These are phyloP conservation scores for Croton setiger DNA, from an alignment of 441 rosid species.

Conservation along the genomic window DNA sequence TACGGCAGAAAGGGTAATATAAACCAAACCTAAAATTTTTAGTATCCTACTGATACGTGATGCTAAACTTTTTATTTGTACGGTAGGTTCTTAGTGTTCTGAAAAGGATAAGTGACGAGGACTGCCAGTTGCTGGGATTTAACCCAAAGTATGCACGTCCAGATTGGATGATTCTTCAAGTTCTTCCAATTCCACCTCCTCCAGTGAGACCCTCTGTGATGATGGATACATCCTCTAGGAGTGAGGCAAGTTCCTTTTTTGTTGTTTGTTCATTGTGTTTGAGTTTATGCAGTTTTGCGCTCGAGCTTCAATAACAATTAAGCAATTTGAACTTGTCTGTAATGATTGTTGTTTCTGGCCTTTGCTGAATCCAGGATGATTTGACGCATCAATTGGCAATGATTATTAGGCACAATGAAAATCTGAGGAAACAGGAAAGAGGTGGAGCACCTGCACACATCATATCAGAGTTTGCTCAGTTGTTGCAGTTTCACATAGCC, in stretches of 20 bases:
- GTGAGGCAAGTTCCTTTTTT: conserved; percentile 58
- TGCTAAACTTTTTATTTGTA: conserved; percentile 17
- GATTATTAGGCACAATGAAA: conserved; percentile 94
- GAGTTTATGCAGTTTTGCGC: not conserved
- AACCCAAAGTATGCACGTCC: conserved; percentile 6
- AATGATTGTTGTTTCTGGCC: conserved; percentile 21
- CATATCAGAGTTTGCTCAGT: conserved; percentile 92
- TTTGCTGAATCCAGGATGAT: conserved; percentile 68
- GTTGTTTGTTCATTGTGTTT: conserved; percentile 2
- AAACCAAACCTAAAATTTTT: conserved; percentile 15
- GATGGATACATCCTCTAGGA: conserved; percentile 99
- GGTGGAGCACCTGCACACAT: conserved; percentile 99
- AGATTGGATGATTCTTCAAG: conserved; percentile 99
- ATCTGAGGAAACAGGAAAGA: conserved; percentile 88
- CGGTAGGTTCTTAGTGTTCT: conserved; percentile 48
- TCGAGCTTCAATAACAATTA: not conserved
- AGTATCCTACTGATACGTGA: not conserved
- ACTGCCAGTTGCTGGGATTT: conserved; percentile 30
- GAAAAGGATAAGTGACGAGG: conserved; percentile 89
- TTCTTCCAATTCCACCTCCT: conserved; percentile 98
- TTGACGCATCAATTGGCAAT: conserved; percentile 95
- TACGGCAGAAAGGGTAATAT: conserved; percentile 81
- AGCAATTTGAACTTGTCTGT: not conserved
- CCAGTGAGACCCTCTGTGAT: conserved; percentile 99
- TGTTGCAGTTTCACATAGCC: conserved; percentile 95